Percentiles rank a stretch among this genome's conserved stretches.
Conservation (phyloP, 352 stramenopile species). For the Phytophthora aleatoria region DNA sequence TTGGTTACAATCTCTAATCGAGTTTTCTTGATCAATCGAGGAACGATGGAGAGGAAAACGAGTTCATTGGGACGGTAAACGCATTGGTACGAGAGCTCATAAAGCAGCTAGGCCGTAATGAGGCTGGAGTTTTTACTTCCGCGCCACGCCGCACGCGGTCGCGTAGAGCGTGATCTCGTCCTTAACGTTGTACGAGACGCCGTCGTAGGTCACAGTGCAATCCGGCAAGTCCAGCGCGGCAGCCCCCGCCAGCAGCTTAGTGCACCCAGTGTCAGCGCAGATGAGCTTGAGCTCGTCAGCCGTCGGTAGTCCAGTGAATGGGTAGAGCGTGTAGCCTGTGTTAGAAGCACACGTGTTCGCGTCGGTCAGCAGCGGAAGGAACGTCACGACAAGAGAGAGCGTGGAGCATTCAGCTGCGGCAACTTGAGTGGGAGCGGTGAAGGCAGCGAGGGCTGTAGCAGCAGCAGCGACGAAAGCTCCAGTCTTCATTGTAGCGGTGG, state of each 20-base stretch:
- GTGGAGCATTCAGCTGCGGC: constrained; percentile 24
- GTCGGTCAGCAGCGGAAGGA: constrained; percentile 26
- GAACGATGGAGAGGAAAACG: neutral
- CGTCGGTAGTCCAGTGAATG: constrained; percentile 31
- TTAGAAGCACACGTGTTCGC: constrained; percentile 31
- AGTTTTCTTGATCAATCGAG: too few species aligned
- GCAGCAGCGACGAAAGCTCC: constrained; percentile 18
- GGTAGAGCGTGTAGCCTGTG: constrained; percentile 35
- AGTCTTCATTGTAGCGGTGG: constrained; percentile 21
- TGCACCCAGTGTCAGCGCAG: constrained; percentile 33
- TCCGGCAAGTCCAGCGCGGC: constrained; percentile 27
- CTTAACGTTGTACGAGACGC: constrained; percentile 32
- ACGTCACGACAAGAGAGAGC: constrained; percentile 21
- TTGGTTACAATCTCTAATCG: neutral
- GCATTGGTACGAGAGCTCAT: constrained; percentile 1
- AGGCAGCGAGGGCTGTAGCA: constrained; percentile 9
- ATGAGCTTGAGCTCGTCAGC: constrained; percentile 22
- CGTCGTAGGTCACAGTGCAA: constrained; percentile 36
- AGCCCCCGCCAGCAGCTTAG: constrained; percentile 26
- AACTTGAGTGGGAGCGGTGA: constrained; percentile 16
- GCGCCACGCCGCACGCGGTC: constrained; percentile 22
- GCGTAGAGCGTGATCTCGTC: constrained; percentile 31
- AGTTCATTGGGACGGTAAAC: constrained; percentile 16
- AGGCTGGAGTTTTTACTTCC: constrained; percentile 17
- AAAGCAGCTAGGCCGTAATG: neutral